These are phyloP conservation scores for Fusarium multiceps DNA, from an alignment of 2,329 filamentous ascomycete species.

Conservation along the genomic window DNA sequence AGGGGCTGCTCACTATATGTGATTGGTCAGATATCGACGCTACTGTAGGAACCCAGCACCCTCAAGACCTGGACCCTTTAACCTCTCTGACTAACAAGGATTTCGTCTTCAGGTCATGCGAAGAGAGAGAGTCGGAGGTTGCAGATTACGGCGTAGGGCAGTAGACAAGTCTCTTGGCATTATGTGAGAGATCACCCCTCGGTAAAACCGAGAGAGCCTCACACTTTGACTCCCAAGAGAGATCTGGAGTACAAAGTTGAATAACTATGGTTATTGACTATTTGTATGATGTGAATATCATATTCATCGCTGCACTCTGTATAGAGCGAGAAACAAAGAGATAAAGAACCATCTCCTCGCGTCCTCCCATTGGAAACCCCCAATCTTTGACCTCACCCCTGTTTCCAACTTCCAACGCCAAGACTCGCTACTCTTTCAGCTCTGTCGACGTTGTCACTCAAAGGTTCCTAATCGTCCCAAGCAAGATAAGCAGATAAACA, in stretches of 20 bases:
- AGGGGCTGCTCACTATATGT: background rate
- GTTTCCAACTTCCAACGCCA: constrained; percentile 2
- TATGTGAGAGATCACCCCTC: too few relatives aligned
- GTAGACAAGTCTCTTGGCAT: constrained; percentile 2
- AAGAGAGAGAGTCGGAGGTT: constrained; percentile 57
- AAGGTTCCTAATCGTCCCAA: constrained; percentile 6
- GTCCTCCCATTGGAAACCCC: too few relatives aligned
- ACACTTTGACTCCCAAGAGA: too few relatives aligned
- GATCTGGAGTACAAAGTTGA: background rate
- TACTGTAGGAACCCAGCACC: constrained; percentile 31
- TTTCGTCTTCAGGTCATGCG: constrained; percentile 55
- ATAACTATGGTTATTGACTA: background rate
- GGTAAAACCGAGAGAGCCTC: background rate
- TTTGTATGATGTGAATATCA: background rate
- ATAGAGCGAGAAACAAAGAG: background rate
- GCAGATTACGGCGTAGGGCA: constrained; percentile 57
- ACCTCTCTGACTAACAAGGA: constrained; percentile 4
- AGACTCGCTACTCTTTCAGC: constrained; percentile 13
- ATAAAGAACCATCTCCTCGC: too few relatives aligned
- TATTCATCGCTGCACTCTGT: background rate
- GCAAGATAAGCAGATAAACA: background rate
- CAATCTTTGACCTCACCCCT: constrained; percentile 8
- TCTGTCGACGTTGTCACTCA: constrained; percentile 4
- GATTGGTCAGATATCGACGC: constrained; percentile 18
- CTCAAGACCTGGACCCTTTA: constrained; percentile 10